Base-by-base conservation (phyloP, 78 protist species). In the Bigelowiella natans region DNA sequence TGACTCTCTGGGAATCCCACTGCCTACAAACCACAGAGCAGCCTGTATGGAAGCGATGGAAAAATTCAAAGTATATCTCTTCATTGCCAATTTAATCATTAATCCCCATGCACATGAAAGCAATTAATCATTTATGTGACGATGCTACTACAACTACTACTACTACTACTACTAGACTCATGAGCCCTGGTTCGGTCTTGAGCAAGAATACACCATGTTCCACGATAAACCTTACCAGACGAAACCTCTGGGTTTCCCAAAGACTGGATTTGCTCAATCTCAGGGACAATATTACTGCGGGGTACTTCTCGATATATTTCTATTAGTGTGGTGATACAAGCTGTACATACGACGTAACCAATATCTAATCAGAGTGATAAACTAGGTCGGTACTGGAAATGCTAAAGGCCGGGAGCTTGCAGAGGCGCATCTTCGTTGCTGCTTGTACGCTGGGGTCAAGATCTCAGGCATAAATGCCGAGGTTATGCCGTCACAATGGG, bases 251-350 rank as follows among this genome's bases (percentile, higher is more conserved):
- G 95, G 95, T 63, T 95, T 95, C 95, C 97, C 91, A 31, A 28
- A 34, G 64, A 89, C 90, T 83, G 97, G 97, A 63, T 95, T 30
- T 92, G 96, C 97, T 39, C 94, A 93, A 1, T 94, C 96, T 64
- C 97, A 96, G 94, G 97, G 97, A 38, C 96, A 95, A 1, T 96
- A 95, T 95, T 96, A 96, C 95, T 96, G 97, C 91, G 91, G 93
- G 31, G n/a, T n/a, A n/a, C n/a, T n/a, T n/a, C n/a, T n/a, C n/a
- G n/a, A n/a, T n/a, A n/a, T n/a, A n/a, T n/a, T n/a, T n/a, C n/a
- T n/a, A n/a, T n/a, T n/a, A n/a, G n/a, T n/a, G n/a, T n/a, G n/a
- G n/a, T n/a, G n/a, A n/a, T n/a, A n/a, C n/a, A n/a, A n/a, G n/a
- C n/a, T n/a, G n/a, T n/a, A n/a, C n/a, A n/a, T n/a, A n/a, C n/a